Conservation (phyloP, 495 filamentous ascomycete genomes). For the Aspergillus asperescens region DNA sequence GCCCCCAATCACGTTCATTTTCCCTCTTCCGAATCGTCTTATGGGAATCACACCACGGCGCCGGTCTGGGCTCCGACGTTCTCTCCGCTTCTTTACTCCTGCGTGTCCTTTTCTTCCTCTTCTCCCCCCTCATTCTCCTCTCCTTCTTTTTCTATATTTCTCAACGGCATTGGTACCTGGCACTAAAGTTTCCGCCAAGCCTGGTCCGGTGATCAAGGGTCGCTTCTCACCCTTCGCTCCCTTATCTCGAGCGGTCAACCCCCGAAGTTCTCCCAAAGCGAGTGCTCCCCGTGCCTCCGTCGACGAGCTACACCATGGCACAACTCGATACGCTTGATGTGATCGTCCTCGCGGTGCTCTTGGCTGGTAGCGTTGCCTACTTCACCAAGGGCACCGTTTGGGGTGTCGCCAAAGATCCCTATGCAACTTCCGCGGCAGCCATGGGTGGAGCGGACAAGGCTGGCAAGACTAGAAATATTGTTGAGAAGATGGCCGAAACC, state of each 20-base stretch:
- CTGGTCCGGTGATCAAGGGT: constrained; percentile 8
- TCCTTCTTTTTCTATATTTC: neutral
- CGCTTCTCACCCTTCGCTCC: constrained; percentile 13
- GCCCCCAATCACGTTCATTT: constrained; percentile 9
- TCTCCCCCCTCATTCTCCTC: constrained; percentile 9
- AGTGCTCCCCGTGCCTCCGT: neutral
- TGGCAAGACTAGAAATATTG: constrained; percentile 85
- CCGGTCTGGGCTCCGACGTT: constrained; percentile 11
- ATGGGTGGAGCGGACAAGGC: constrained; percentile 67
- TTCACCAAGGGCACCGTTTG: constrained; percentile 96
- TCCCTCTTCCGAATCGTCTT: constrained; percentile 13
- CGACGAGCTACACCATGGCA: constrained; percentile 57
- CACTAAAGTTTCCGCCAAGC: constrained; percentile 1
- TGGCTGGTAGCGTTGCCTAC: constrained; percentile 86
- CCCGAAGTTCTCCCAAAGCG: neutral
- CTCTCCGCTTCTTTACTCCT: constrained; percentile 11
- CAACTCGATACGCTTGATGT: constrained; percentile 95
- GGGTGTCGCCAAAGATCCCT: constrained; percentile 78
- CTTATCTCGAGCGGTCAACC: constrained; percentile 4
- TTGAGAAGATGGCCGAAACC: constrained; percentile 92
- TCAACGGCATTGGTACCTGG: neutral
- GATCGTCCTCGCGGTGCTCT: constrained; percentile 75
- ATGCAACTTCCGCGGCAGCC: constrained; percentile 62
- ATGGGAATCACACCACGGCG: constrained; percentile 26
- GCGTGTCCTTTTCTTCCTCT: constrained; percentile 18